Base-by-base conservation (phyloP, 805 yeast species). In the Schwanniomyces polymorphus region DNA sequence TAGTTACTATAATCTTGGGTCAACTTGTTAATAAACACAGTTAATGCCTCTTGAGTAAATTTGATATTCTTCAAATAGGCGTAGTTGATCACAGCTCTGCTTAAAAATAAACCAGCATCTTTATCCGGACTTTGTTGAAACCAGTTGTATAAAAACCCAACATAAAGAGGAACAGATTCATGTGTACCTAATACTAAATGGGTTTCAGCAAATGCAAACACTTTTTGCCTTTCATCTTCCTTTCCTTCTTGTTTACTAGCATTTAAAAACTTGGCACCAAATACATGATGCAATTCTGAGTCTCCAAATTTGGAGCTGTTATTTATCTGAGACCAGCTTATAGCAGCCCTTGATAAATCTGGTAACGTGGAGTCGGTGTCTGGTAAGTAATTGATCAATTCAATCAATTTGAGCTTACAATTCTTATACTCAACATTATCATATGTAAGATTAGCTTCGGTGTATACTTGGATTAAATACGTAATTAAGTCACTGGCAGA, bases 401-500 rank as follows among this genome's bases (percentile, higher is more conserved):
- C 80, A 44, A 80, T 70, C 50, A 81, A 57, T 51, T 70, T 70
- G 38, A 76, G 63, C 43, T 80, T 80, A 27, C 79, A 66, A 6
- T 68, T 69, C 21, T 72, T 70, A 46, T 68, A 70, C 10, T 43
- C 51, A 27, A 51, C 53, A 16, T 57, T 54, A 2, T 51, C 50
- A 4, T 72, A 75, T 9, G 65, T 57, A 5, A 77, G 60, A 10
- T 72, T 72, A 7, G 84, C 78, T 35, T 75, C 76, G 17, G 73
- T 79, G 55, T 84, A 85, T 0, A 88, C 82, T 45, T 85, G 90
- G n/a, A 91, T 57, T 61, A 92, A 63, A 61, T 89, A 89, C 23
- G 76, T 64, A 8, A 85, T 76, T 54, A 92, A 71, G 61, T 94
- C 98, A 12, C 88, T 78, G 10, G 91, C 90, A 26, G 91, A 85